phyloP scores from a whole-genome alignment of 345 rosid species.

The Sonneratia alba region DNA sequence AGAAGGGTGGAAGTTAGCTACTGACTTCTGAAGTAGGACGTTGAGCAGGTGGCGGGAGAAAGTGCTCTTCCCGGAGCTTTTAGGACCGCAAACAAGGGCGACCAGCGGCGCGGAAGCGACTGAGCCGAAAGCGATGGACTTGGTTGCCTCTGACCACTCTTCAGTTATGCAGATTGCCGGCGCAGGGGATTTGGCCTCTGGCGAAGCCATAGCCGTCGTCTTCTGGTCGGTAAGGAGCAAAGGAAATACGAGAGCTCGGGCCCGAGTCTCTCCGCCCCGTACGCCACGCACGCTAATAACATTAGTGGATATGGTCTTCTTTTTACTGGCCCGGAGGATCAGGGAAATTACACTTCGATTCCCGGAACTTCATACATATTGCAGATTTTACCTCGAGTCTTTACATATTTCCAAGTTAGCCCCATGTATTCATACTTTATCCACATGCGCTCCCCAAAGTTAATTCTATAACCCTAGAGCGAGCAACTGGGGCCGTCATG shows the following conservation, averaged over 20 bases:
- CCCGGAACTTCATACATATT: too few species aligned
- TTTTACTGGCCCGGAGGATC: too few species aligned
- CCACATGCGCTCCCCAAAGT: too few species aligned
- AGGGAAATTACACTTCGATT: too few species aligned
- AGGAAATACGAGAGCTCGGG: background rate
- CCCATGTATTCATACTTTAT: too few species aligned
- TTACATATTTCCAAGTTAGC: too few species aligned
- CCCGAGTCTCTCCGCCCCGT: too few species aligned
- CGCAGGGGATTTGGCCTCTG: slow-evolving; percentile 31
- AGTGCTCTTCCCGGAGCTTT: slow-evolving; percentile 76
- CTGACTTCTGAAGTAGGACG: slow-evolving; percentile 61
- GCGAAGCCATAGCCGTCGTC: slow-evolving; percentile 17
- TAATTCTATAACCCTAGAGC: too few species aligned
- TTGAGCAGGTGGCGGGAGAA: slow-evolving; percentile 79
- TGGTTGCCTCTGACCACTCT: slow-evolving; percentile 70
- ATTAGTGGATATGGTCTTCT: too few species aligned
- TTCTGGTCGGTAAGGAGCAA: background rate
- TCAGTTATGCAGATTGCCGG: slow-evolving; percentile 40
- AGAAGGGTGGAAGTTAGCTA: background rate
- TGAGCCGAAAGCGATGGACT: slow-evolving; percentile 38
- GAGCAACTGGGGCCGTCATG: too few species aligned
- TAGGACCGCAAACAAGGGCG: slow-evolving; percentile 66
- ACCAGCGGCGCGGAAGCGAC: slow-evolving; percentile 37
- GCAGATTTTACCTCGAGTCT: too few species aligned
- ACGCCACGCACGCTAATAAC: too few species aligned